Conservation (phyloP, 352 stramenopile species). For the Pythium rishiriense region DNA sequence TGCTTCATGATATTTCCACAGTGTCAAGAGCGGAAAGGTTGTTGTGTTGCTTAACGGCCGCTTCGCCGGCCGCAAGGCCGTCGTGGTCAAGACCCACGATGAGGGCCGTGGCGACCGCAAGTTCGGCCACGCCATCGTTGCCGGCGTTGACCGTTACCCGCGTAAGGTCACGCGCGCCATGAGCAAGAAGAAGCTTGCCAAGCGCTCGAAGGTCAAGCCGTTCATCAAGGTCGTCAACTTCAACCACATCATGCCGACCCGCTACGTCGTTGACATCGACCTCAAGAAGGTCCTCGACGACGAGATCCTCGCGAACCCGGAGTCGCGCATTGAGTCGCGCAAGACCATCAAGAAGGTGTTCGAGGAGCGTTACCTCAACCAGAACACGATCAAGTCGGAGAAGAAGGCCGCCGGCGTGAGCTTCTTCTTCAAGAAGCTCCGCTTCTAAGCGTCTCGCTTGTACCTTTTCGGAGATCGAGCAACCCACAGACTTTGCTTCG, state of each 20-base stretch:
- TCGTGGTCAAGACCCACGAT: constrained; percentile 99
- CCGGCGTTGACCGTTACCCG: constrained; percentile 94
- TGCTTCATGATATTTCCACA: constrained; percentile 41
- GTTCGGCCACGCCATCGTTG: constrained; percentile 97
- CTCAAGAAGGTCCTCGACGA: constrained; percentile 98
- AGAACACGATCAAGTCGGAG: constrained; percentile 95
- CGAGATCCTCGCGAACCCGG: constrained; percentile 81
- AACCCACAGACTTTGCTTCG: constrained; percentile 19
- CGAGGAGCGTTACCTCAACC: constrained; percentile 96
- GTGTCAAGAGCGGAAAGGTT: constrained; percentile 98
- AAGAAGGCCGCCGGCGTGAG: constrained; percentile 97
- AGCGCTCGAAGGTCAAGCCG: constrained; percentile 98
- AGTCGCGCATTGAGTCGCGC: constrained; percentile 90
- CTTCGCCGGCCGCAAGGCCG: constrained; percentile 98
- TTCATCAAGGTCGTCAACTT: constrained; percentile 99
- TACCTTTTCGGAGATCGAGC: not conserved
- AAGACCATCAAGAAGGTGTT: constrained; percentile 99
- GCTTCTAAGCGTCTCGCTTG: constrained; percentile 91
- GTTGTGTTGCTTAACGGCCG: constrained; percentile 98
- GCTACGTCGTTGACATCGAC: constrained; percentile 99
- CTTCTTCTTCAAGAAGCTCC: constrained; percentile 99
- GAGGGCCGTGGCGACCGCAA: constrained; percentile 95
- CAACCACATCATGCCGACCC: constrained; percentile 99
- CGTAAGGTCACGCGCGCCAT: constrained; percentile 98
- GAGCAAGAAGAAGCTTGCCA: constrained; percentile 97